Percentiles rank a stretch among this genome's conserved stretches.
Evolutionary conservation across 768 basidiomycete genomes (phyloP).

Genomic region (Psilocybe subaeruginosa): DNA sequence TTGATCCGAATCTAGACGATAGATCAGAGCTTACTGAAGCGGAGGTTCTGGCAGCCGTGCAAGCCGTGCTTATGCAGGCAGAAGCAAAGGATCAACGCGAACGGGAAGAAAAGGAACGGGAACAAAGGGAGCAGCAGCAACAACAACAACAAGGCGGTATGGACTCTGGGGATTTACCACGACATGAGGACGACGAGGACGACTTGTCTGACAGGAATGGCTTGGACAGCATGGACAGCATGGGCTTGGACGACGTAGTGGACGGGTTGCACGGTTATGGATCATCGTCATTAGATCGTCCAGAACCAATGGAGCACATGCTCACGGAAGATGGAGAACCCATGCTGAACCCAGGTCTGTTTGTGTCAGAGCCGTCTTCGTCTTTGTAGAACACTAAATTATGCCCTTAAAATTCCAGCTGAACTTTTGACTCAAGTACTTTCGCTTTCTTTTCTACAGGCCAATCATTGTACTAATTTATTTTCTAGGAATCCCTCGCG

Average conservation of each 20-base stretch:
- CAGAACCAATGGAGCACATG: slow-evolving; percentile 54
- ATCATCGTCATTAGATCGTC: slow-evolving; percentile 31
- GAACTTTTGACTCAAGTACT: slow-evolving; percentile 64
- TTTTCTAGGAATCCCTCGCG: slow-evolving; percentile 60
- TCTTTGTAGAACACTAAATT: background rate
- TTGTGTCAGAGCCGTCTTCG: background rate
- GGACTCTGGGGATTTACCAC: background rate
- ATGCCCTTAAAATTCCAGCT: slow-evolving; percentile 34
- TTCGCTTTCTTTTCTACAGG: background rate
- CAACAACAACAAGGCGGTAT: background rate
- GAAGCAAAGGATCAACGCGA: slow-evolving; percentile 18
- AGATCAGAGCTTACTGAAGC: slow-evolving; percentile 24
- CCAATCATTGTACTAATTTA: background rate
- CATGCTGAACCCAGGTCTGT: slow-evolving; percentile 69
- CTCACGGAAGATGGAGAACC: slow-evolving; percentile 67
- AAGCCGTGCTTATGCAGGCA: slow-evolving; percentile 26
- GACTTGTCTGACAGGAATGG: background rate
- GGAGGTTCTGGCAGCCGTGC: slow-evolving; percentile 28
- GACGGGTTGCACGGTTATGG: slow-evolving; percentile 32
- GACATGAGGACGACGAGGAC: background rate
- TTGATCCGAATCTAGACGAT: slow-evolving; percentile 17
- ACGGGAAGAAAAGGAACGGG: slow-evolving; percentile 11
- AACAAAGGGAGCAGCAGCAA: background rate
- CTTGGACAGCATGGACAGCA: slow-evolving; percentile 5
- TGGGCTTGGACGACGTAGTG: slow-evolving; percentile 18